Evolutionary conservation across 208 protist genomes (phyloP), one percentile per base, ranked within the genome.

Genomic region (Leishmania tropica): DNA sequence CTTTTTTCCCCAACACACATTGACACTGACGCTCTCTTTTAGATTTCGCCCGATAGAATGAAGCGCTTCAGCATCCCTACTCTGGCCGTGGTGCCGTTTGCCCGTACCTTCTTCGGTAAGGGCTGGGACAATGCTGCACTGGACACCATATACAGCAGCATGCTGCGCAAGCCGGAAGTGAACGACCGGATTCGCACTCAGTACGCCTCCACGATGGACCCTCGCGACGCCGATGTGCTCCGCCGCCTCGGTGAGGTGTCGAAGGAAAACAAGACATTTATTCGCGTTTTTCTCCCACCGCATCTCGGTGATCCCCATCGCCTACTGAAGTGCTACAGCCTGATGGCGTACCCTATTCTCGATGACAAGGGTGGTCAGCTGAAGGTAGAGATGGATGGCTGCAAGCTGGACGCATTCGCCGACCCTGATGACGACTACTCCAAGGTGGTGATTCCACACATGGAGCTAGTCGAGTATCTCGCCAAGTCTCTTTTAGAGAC

Each of bases 351-450:
- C 87, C 94, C 94, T 40, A 97, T 97, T 79, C 90, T 97, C 74
- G 94, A 97, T 76, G 94, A 97, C 78, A 96, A 96, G 84, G 94
- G 94, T 56, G 91, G 92, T 47, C 94, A 96, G 83, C 85, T 95
- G 48, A 97, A 95, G 85, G 93, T 96, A 60, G 91, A 96, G 85
- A 93, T 97, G 88, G 93, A 96, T 78, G 92, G 91, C 65, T 79
- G 92, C 45, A 90, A 96, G 82, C 89, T 97, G 75, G 92, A 96
- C 60, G 92, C 93, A 3, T 97, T 97, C 76, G 94, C 94, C 4
- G 94, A 97, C 78, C 94, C 94, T 51, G 94, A 97, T 89, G 94
- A 97, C 80, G 94, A 97, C 86, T 97, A 94, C 84, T 87, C 94
- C 48, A 97, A 97, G 88, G 94, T 97, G 60, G 91, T 96, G 77